phyloP scores from a whole-genome alignment of 345 rosid genomes.

The Salix dunnii region DNA sequence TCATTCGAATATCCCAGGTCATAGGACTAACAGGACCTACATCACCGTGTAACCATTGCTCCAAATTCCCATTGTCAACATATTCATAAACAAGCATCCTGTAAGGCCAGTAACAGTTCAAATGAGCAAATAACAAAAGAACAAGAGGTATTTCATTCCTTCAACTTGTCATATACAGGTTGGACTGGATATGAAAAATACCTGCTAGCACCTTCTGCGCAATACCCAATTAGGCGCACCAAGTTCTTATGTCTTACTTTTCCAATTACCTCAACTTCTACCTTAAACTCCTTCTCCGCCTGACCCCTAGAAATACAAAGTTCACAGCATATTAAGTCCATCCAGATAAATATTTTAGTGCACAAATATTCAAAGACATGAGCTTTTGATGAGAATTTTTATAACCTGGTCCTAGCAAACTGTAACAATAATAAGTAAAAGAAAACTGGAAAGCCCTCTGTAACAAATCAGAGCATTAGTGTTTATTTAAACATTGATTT shows the following conservation, averaged over 20 bases:
- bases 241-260: slow-evolving; percentile 94
- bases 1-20: slow-evolving; percentile 90
- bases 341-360: background rate
- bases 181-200: slow-evolving; percentile 14
- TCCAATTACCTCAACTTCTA: slow-evolving; percentile 95
- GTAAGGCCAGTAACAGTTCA: slow-evolving; percentile 10
- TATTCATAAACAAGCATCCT: slow-evolving; percentile 98
- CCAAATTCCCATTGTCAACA: slow-evolving; percentile 87
- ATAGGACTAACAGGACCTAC: slow-evolving; percentile 83
- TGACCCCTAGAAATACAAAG: slow-evolving; percentile 58
- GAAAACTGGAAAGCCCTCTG: background rate
- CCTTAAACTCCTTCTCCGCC: slow-evolving; percentile 94
- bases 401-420: background rate
- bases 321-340: background rate
- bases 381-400: background rate
- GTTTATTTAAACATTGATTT: background rate
- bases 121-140: background rate
- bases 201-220: slow-evolving; percentile 84
- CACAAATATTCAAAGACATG: background rate
- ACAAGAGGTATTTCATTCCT: background rate
- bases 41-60: slow-evolving; percentile 96
- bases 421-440: background rate
- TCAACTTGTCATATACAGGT: background rate
- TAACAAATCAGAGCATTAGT: background rate
- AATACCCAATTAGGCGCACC: slow-evolving; percentile 89